Evolutionary conservation across 805 yeast species (phyloP).

Genomic region (Sungouiella thailandica): DNA sequence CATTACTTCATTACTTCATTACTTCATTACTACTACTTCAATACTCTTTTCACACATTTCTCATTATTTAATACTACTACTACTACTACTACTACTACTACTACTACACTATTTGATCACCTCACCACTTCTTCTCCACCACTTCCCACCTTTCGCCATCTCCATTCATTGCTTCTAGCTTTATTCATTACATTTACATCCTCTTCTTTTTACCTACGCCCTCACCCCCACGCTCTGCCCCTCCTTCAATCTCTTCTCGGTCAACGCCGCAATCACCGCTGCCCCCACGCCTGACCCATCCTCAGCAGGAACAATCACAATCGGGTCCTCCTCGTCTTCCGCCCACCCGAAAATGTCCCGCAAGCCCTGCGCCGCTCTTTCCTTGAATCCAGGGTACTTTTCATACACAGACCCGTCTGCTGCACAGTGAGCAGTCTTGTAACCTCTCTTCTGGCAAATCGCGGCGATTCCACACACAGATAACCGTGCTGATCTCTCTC

Average conservation of each 20-base stretch:
- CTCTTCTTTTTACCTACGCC: conserved; percentile 2
- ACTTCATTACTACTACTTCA: too few species aligned
- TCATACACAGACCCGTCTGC: conserved; percentile 97
- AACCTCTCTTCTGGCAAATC: conserved; percentile 78
- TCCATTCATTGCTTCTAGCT: neutral
- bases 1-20: too few species aligned
- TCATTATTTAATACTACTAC: too few species aligned
- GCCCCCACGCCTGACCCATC: conserved; percentile 99
- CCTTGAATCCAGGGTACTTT: conserved; percentile 87
- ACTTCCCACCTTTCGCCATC: too few species aligned
- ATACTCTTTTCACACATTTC: too few species aligned
- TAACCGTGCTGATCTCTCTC: conserved; percentile 88
- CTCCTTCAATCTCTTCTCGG: conserved; percentile 68
- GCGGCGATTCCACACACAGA: conserved; percentile 96
- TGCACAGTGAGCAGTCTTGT: conserved; percentile 78
- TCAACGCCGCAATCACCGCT: conserved; percentile 93
- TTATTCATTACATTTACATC: conserved; percentile 1
- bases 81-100: too few species aligned
- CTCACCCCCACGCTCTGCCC: conserved; percentile 62
- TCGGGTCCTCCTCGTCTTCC: conserved; percentile 61
- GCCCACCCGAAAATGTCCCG: conserved; percentile 86
- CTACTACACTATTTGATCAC: too few species aligned
- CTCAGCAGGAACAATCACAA: conserved; percentile 85
- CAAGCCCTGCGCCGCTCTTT: conserved; percentile 82
- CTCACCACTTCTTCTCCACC: too few species aligned